A percentile compares a stretch with the other conserved stretches of the same genome.
phyloP scores from a whole-genome alignment of 2,329 filamentous ascomycete species.

The Emmonsia crescens region DNA sequence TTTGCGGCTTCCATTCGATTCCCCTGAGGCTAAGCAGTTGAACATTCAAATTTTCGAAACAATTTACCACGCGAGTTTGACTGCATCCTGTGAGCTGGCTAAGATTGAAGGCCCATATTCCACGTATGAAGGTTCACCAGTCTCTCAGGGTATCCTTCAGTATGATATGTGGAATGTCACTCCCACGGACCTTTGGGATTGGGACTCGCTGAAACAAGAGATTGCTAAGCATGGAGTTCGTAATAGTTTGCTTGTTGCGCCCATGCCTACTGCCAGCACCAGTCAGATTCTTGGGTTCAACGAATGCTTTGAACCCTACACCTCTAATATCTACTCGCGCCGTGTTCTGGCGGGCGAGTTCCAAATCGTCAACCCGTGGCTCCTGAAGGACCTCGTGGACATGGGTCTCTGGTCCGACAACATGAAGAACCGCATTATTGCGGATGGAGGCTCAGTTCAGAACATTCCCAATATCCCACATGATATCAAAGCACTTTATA shows the following conservation, averaged over 20 bases:
- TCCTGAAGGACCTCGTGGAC: slow-evolving; percentile 95
- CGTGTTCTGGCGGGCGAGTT: slow-evolving; percentile 97
- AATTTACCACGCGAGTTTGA: slow-evolving; percentile 92
- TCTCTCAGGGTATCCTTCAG: slow-evolving; percentile 90
- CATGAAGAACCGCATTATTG: slow-evolving; percentile 99
- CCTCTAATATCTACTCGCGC: slow-evolving; percentile 98
- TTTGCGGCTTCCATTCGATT: slow-evolving; percentile 93
- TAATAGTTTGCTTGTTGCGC: slow-evolving; percentile 89
- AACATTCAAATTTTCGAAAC: slow-evolving; percentile 99
- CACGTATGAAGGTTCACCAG: slow-evolving; percentile 85
- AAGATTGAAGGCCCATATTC: slow-evolving; percentile 74
- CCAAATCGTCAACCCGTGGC: slow-evolving; percentile 98
- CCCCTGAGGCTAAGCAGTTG: slow-evolving; percentile 79
- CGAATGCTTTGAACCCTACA: slow-evolving; percentile 99
- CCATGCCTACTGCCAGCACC: slow-evolving; percentile 95
- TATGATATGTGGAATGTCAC: slow-evolving; percentile 98
- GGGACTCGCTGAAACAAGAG: slow-evolving; percentile 75
- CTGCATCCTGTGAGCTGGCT: slow-evolving; percentile 76
- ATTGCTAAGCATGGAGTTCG: slow-evolving; percentile 89
- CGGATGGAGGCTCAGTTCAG: slow-evolving; percentile 89
- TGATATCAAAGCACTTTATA: slow-evolving; percentile 95
- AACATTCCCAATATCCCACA: slow-evolving; percentile 93
- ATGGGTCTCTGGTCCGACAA: slow-evolving; percentile 97
- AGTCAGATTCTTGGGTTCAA: slow-evolving; percentile 98
- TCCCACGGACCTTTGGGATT: slow-evolving; percentile 93